Base-by-base conservation (phyloP, 305 asterid genomes). In the Vinca major region DNA sequence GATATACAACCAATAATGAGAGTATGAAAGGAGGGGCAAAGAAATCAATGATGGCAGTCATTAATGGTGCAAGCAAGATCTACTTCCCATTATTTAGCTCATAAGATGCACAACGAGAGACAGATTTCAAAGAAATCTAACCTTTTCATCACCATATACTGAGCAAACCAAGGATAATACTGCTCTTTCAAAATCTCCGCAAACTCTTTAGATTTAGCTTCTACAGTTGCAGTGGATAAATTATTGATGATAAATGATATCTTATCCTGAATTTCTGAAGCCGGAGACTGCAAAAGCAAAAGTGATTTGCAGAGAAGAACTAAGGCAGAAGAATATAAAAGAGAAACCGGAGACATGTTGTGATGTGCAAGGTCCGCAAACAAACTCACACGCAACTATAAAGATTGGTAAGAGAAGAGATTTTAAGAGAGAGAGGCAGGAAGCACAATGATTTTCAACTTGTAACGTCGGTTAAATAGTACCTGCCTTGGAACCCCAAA, bases 131-230 rank as follows among this genome's bases (percentile, higher is more conserved):
- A 72, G 49, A 73, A 61, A 36, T 44, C 77, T 41, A 52, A 90
- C 99, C 99, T 89, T 79, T 91, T 95, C 99, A 95, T 95, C 75
- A 95, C 98, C 90, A 95, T 82, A 78, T 95, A 95, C 83, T 89
- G 92, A 56, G 99, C 99, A 73, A 95, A 95, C 99, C 99, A 95
- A 63, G 97, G 92, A 81, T 82, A 95, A 70, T 84, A 85, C 76
- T 85, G 91, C 82, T 85, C 92, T 68, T 75, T 85, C 80, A 95
- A 78, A 62, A 91, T 74, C 62, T 88, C 99, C 65, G 83, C 48
- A 70, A 91, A 88, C 77, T 91, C 98, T 74, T 89, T 95, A 13
- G 96, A 96, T 87, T 95, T 95, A 71, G 88, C 81, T 80, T 95
- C 99, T 66, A 89, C 53, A 82, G 88, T 89, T 73, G 94, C 84